Evolutionary conservation across 1,284 basidiomycete genomes (phyloP), one percentile per base, ranked within the genome.

Genomic region (Microbotryum lychnidis-dioicae): DNA sequence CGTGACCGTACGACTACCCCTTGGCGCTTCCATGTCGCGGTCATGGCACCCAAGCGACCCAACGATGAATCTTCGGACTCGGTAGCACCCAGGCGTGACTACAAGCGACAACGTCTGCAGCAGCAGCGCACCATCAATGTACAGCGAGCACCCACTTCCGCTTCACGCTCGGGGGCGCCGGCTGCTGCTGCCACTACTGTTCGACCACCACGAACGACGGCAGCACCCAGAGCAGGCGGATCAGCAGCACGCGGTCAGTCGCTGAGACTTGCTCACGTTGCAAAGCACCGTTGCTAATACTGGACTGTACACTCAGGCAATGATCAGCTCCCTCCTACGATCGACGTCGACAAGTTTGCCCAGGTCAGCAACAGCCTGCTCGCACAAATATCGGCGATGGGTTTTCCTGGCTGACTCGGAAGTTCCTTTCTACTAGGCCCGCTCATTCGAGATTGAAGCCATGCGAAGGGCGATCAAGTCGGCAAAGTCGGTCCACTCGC

Each of bases 341-440:
- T 96, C 51, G 87, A 92, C 70, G 86, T 93, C 10, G 91, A 93
- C 72, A 85, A 82, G 70, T 94, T 94, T 72, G 81, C 86, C 12
- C 85, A 92, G 79, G 91, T 89, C 50, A 16, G 78, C 62, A 6
- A 10, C 31, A 0, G 8, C 31, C 31, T 31, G 2, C 31, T 31
- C 31, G 31, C 31, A 10, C 27, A 31, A 4, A 31, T 9, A 0
- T 10, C 31, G 9, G 7, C 31, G 9, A 31, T 10, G 31, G 31
- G 7, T 31, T 10, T 9, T 9, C 31, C 31, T 31, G 2, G 9
- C 7, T 31, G 31, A 31, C 31, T 31, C 8, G 9, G 9, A 23
- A 46, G 33, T 5, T 55, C 49, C 10, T 29, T 9, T 6, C n/a
- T 27, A 27, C 27, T 27, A 93, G 89, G 83, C 89, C 23, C 80